A percentile compares a stretch with the other conserved stretches of the same genome.
These are phyloP conservation scores for Pythium biforme DNA, from an alignment of 352 stramenopile species.

Conservation along the genomic window DNA sequence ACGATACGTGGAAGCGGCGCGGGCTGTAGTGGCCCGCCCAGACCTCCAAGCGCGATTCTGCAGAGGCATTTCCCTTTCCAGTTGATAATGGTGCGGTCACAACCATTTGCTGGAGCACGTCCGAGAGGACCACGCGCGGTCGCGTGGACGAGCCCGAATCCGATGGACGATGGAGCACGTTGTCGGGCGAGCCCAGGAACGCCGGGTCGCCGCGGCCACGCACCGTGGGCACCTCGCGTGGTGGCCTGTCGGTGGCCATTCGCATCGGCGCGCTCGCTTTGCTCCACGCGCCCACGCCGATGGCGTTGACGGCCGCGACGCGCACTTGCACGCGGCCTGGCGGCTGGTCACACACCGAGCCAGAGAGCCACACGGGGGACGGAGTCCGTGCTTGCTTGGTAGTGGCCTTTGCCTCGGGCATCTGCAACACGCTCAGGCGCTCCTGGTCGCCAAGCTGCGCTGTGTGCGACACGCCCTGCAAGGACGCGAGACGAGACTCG, in stretches of 20 bases:
- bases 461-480: slow-evolving; percentile 19
- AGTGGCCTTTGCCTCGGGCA: neutral
- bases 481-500: neutral
- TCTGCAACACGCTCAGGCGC: neutral
- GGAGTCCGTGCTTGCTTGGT: neutral
- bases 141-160: neutral
- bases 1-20: slow-evolving; percentile 59
- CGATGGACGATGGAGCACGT: neutral
- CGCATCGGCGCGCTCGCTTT: slow-evolving; percentile 33
- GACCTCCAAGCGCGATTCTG: slow-evolving; percentile 40
- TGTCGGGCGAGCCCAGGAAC: neutral
- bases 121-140: slow-evolving; percentile 41
- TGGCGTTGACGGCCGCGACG: slow-evolving; percentile 62
- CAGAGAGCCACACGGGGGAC: slow-evolving; percentile 32
- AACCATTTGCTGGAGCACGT: slow-evolving; percentile 46
- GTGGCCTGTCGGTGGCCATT: neutral
- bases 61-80: no score
- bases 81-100: slow-evolving; percentile 1
- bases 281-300: slow-evolving; percentile 59
- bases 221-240: slow-evolving; percentile 33
- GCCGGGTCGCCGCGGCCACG: slow-evolving; percentile 46
- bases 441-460: neutral
- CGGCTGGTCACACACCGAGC: slow-evolving; percentile 48
- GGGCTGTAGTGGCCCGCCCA: slow-evolving; percentile 74
- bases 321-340: slow-evolving; percentile 50